These are phyloP conservation scores for Alternaria brassicae DNA, from an alignment of 2,329 filamentous ascomycete species.

Conservation along the genomic window DNA sequence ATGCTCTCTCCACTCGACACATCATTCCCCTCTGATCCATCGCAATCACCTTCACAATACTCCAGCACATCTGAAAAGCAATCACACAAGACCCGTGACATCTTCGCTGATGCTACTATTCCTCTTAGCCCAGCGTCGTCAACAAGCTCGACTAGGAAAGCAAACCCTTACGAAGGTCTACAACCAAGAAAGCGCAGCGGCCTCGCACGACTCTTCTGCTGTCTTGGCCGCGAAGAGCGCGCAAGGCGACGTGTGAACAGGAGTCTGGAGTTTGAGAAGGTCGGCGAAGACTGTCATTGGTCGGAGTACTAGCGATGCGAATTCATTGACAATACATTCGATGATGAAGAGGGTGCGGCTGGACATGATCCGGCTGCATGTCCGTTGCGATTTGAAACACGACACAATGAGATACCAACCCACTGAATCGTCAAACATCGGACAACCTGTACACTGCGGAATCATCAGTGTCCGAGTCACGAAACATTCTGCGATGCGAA, in stretches of 20 bases:
- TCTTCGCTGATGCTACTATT: constrained; percentile 47
- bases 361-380: not conserved
- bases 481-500: not conserved
- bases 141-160: constrained; percentile 19
- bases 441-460: not conserved
- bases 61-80: constrained; percentile 25
- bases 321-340: not conserved
- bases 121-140: constrained; percentile 40
- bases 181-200: constrained; percentile 39
- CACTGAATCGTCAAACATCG: constrained; percentile 10
- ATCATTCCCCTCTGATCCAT: constrained; percentile 18
- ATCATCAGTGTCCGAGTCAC: not conserved
- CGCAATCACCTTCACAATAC: constrained; percentile 24
- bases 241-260: constrained; percentile 30
- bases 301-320: constrained; percentile 32
- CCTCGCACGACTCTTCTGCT: constrained; percentile 44
- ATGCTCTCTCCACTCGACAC: constrained; percentile 34
- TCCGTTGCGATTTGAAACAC: constrained; percentile 7
- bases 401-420: not conserved
- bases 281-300: constrained; percentile 43
- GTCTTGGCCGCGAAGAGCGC: constrained; percentile 44
- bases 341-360: not conserved
- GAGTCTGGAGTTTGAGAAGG: constrained; percentile 39
- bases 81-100: constrained; percentile 24
- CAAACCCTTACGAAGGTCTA: constrained; percentile 35